A percentile compares a stretch with the other conserved stretches of the same genome.
These are phyloP conservation scores for Dipteronia sinensis DNA, from an alignment of 345 rosid genomes.

Conservation along the genomic window DNA sequence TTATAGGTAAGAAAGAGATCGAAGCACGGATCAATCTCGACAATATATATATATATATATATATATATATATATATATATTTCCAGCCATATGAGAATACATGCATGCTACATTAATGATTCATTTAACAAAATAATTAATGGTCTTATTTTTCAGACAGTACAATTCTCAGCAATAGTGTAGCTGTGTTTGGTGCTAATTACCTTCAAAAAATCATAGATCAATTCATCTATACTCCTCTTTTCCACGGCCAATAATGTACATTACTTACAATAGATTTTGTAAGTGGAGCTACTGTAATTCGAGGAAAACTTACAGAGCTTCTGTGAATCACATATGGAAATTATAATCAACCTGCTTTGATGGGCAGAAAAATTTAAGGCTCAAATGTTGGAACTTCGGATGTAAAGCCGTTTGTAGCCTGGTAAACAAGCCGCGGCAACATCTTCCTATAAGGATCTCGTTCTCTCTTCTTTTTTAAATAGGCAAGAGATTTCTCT, in stretches of 20 bases:
- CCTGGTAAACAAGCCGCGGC: constrained; percentile 44
- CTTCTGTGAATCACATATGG: neutral
- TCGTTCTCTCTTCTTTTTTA: constrained; percentile 57
- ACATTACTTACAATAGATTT: neutral
- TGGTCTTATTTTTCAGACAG: too few species aligned
- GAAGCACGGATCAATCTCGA: too few species aligned
- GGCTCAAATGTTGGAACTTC: constrained; percentile 65
- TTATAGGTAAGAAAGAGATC: too few species aligned
- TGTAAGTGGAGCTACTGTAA: neutral
- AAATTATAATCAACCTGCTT: neutral
- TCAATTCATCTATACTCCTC: neutral
- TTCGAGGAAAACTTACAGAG: neutral
- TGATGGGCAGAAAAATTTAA: constrained; percentile 10
- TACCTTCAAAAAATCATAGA: too few species aligned
- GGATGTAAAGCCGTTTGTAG: constrained; percentile 39
- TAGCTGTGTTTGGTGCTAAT: too few species aligned
- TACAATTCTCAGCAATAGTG: too few species aligned
- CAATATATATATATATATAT: too few species aligned
- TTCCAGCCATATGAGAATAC: too few species aligned
- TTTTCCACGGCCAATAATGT: neutral
- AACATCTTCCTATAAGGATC: constrained; percentile 63
- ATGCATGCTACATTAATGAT: too few species aligned
- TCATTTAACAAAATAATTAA: too few species aligned
- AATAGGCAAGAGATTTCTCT: constrained; percentile 53
- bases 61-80: too few species aligned